Evolutionary conservation across 2,329 filamentous ascomycete species (phyloP), one percentile per base, ranked within the genome.

Genomic region (Leptographium galeiforme): DNA sequence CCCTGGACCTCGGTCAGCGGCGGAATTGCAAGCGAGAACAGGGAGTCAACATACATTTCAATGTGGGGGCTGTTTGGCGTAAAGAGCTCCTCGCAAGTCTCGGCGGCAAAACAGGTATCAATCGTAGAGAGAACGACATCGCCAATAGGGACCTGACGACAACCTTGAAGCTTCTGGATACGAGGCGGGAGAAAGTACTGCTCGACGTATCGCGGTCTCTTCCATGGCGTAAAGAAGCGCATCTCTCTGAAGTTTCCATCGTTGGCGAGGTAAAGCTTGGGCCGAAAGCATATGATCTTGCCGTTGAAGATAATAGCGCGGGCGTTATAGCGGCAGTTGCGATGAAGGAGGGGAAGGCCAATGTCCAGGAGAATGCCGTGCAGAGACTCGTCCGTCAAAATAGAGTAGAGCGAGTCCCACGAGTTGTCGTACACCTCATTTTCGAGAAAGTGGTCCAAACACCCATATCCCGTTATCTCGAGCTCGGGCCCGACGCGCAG

Each of bases 241-340:
- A 55, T 74, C 62, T 84, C 80, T 33, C 77, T 66, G 62, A 78
- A 82, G 59, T 81, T 85, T 2, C 84, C 85, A 64, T 59, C 54
- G 39, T 45, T 43, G 5, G 56, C 57, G 11, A 58, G 52, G 43
- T 32, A 82, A 57, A 87, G 72, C 66, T 89, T 89, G 0, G 85
- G 85, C 12, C 85, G 73, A 54, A 93, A 84, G 55, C 84, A 71
- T 18, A 89, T 67, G 19, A 90, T 82, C 67, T 82, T 80, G 50
- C 79, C 76, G 59, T 89, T 77, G 50, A 81, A 72, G 56, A 72
- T 71, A 57, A 87, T 75, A n/a, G 84, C 71, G 30, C 85, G 72
- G 59, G 78, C 80, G 64, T 86, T 87, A 68, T 81, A 87, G 53
- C 76, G 72, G 51, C 77, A 71, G 60, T 81, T 80, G 44, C 77